Evolutionary conservation across 1,284 basidiomycete genomes (phyloP).

Genomic region (Trametes sp.): DNA sequence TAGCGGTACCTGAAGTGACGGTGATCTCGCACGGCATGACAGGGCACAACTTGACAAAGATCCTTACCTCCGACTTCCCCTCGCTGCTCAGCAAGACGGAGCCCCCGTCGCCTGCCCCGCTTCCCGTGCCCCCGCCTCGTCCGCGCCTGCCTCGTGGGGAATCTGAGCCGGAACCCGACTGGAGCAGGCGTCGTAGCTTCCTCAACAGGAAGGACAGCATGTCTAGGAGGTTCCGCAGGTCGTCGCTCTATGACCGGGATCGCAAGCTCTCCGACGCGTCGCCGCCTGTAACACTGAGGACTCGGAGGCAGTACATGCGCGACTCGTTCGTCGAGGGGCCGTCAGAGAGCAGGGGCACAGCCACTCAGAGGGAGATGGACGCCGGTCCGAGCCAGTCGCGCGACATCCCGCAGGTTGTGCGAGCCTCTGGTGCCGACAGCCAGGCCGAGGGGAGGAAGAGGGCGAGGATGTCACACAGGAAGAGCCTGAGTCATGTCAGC

Average conservation of each 20-base stretch:
- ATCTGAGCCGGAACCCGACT: constrained; percentile 28
- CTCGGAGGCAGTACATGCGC: constrained; percentile 16
- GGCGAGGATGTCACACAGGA: constrained; percentile 32
- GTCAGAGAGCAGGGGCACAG: not conserved
- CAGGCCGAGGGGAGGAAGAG: constrained; percentile 17
- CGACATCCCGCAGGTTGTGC: constrained; percentile 22
- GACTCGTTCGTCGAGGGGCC: constrained; percentile 7
- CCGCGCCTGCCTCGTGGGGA: constrained; percentile 13
- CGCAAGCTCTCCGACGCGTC: constrained; percentile 31
- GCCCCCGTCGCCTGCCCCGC: constrained; percentile 20
- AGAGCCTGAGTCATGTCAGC: constrained; percentile 43
- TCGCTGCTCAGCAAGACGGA: constrained; percentile 32
- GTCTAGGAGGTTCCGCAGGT: constrained; percentile 23
- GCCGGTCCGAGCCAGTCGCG: constrained; percentile 1
- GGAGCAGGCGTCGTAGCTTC: constrained; percentile 22
- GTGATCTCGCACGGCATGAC: constrained; percentile 29
- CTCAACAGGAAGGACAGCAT: constrained; percentile 28
- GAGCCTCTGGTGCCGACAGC: constrained; percentile 17
- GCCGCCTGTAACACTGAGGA: constrained; percentile 12
- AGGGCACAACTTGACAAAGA: constrained; percentile 27
- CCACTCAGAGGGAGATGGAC: not conserved
- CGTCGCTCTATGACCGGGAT: constrained; percentile 21
- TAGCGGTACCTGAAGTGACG: constrained; percentile 11
- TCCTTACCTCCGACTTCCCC: constrained; percentile 39
- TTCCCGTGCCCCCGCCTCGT: constrained; percentile 26